These are phyloP conservation scores for Geranium incanum DNA, from an alignment of 441 rosid species.

Conservation along the genomic window DNA sequence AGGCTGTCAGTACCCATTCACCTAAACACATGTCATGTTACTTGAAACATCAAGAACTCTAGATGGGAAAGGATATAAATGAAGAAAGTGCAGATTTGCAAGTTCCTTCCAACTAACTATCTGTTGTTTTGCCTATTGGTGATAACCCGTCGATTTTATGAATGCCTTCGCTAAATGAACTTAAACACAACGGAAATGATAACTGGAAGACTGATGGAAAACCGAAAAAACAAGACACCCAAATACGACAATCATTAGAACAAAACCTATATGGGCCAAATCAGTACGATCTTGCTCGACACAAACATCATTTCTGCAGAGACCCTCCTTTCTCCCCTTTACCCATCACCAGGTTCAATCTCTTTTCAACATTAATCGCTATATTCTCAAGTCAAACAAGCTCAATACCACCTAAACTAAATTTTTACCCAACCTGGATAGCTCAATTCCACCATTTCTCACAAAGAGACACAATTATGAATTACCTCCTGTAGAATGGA, in stretches of 20 bases:
- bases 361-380: no score
- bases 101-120: neutral
- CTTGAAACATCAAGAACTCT: neutral
- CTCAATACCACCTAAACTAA: neutral
- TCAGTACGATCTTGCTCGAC: neutral
- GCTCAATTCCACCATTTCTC: neutral
- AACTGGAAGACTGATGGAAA: neutral
- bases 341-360: no score
- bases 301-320: neutral
- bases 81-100: neutral
- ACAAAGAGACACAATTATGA: neutral
- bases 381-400: neutral
- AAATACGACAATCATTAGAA: slow-evolving; percentile 5
- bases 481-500: slow-evolving; percentile 57
- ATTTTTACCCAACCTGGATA: neutral
- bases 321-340: neutral
- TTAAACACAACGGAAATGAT: neutral
- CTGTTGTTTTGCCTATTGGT: neutral
- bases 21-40: neutral
- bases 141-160: neutral
- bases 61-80: neutral
- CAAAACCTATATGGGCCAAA: neutral
- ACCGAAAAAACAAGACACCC: neutral
- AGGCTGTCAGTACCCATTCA: neutral
- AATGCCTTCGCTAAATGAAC: neutral